Percentiles rank a stretch among this genome's conserved stretches.
These are phyloP conservation scores for Trichoderma citrinoviride DNA, from an alignment of 2,329 filamentous ascomycete species.

Conservation along the genomic window DNA sequence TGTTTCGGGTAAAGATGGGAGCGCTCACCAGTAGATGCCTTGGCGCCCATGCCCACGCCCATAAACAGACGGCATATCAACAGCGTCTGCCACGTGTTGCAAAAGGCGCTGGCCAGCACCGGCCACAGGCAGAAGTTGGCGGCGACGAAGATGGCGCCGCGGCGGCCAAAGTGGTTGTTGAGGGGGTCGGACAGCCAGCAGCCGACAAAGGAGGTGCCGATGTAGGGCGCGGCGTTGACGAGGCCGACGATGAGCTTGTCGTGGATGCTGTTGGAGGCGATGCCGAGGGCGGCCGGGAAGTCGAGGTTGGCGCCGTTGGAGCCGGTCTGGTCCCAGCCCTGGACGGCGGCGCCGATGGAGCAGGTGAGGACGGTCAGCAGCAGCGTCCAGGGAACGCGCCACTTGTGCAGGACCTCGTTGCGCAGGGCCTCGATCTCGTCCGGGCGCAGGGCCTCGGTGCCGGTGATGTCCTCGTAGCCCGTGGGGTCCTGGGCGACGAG, in stretches of 20 bases:
- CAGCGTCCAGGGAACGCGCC: slow-evolving; percentile 60
- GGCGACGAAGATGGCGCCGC: slow-evolving; percentile 65
- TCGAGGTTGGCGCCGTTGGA: slow-evolving; percentile 62
- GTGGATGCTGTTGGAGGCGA: slow-evolving; percentile 35
- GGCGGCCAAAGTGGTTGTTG: slow-evolving; percentile 44
- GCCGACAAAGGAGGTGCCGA: slow-evolving; percentile 50
- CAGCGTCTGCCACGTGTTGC: slow-evolving; percentile 69
- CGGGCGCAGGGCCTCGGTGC: slow-evolving; percentile 56
- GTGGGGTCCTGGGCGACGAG: slow-evolving; percentile 69
- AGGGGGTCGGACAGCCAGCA: slow-evolving; percentile 68
- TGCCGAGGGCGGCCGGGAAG: slow-evolving; percentile 54
- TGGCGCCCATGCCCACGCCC: slow-evolving; percentile 75
- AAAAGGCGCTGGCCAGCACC: slow-evolving; percentile 68
- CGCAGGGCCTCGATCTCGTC: slow-evolving; percentile 58
- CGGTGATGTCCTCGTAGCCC: slow-evolving; percentile 57
- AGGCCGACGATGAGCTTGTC: slow-evolving; percentile 60
- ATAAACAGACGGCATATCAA: slow-evolving; percentile 69
- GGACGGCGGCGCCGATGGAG: slow-evolving; percentile 68
- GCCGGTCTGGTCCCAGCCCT: slow-evolving; percentile 67
- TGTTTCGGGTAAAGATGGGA: no score
- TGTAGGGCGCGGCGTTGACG: slow-evolving; percentile 59
- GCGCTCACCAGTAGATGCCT: slow-evolving; percentile 58
- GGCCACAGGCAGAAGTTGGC: slow-evolving; percentile 70
- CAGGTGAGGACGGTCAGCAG: slow-evolving; percentile 67
- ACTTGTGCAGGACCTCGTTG: slow-evolving; percentile 65